phyloP scores from a whole-genome alignment of 805 yeast genomes.

The Nakazawaea sp. region DNA sequence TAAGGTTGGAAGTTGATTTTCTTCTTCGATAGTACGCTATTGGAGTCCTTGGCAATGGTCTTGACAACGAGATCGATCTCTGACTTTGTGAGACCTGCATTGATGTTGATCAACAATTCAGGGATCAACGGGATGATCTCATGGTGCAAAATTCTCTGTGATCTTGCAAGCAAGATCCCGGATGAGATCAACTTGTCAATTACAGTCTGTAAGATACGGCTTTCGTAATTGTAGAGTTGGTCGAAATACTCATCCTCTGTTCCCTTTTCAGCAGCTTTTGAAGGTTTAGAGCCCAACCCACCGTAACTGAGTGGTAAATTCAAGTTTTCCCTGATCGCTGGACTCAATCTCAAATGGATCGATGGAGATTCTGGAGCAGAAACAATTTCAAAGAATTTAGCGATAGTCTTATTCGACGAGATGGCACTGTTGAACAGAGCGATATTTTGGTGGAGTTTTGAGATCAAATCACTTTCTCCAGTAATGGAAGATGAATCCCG shows the following conservation, averaged over 20 bases:
- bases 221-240: slow-evolving; percentile 42
- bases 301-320: slow-evolving; percentile 46
- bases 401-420: slow-evolving; percentile 26
- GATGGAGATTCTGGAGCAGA: slow-evolving; percentile 61
- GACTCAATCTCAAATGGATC: slow-evolving; percentile 55
- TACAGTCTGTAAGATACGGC: slow-evolving; percentile 56
- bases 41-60: slow-evolving; percentile 21
- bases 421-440: slow-evolving; percentile 32
- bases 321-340: slow-evolving; percentile 34
- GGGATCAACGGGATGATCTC: slow-evolving; percentile 69
- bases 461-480: slow-evolving; percentile 30
- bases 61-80: slow-evolving; percentile 39
- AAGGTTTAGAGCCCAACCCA: slow-evolving; percentile 31
- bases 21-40: slow-evolving; percentile 14
- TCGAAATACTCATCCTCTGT: slow-evolving; percentile 34
- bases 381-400: slow-evolving; percentile 38
- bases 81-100: slow-evolving; percentile 34
- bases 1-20: no score
- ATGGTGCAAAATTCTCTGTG: slow-evolving; percentile 61
- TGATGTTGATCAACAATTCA: slow-evolving; percentile 45
- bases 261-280: slow-evolving; percentile 37
- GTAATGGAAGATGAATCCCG: slow-evolving; percentile 23
- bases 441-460: slow-evolving; percentile 32
- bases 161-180: slow-evolving; percentile 47
- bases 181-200: slow-evolving; percentile 50